Evolutionary conservation across 805 yeast genomes (phyloP), one percentile per base, ranked within the genome.

Genomic region (Pichia kluyveri): DNA sequence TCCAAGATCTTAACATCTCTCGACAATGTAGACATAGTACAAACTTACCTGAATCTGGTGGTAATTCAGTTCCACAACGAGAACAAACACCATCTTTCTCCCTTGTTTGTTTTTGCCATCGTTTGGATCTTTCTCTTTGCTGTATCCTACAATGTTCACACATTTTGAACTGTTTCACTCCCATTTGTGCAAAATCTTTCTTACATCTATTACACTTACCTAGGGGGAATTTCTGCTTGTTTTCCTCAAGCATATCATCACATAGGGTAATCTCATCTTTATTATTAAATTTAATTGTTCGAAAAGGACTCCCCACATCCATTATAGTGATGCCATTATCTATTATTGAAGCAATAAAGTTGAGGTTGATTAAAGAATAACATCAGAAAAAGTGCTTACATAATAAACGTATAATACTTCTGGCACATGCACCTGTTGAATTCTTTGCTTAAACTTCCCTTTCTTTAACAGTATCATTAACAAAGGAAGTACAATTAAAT

Each of bases 111-210:
- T 68, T 66, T 57, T 80, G 86, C 86, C 86, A 82, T 52, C 83
- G 67, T 51, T 82, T 66, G 6, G 81, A 73, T 51, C 86, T 63
- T 58, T 78, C 79, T 44, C 86, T 63, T 59, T 82, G 87, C 43
- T 79, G 61, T 44, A 75, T 80, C 37, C 86, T 71, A 58, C 87
- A 82, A 57, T 79, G 86, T 31, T 73, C 73, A 58, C 87, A 82
- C 46, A 80, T 63, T 58, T 78, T 79, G 63, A 61, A 81, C 15
- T 66, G 61, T 56, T 73, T 75, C 62, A 73, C 55, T 46, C 67
- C 59, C 52, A 67, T 59, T 51, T 73, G 76, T n/a, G 71, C 70
- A 57, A 80, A 81, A 11, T 67, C 71, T 55, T 79, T 80, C 57
- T 80, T 79, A 57, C 87, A 82, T 46, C 86, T 60, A 2, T 80